phyloP scores from a whole-genome alignment of 2,329 filamentous ascomycete species.

The Colletotrichum sp. region DNA sequence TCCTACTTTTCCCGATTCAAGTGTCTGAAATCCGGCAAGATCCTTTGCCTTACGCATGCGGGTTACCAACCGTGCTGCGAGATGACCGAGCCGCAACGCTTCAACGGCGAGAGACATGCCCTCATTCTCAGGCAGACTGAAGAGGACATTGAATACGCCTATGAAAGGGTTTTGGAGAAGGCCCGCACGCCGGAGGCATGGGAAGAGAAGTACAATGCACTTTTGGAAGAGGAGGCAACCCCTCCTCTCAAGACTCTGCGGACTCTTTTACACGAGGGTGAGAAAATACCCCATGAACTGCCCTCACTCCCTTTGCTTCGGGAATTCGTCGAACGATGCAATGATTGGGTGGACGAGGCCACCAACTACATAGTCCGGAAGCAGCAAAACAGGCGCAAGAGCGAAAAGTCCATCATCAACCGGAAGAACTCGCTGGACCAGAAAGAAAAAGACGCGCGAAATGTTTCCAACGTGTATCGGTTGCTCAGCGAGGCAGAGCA shows the following conservation, averaged over 20 bases:
- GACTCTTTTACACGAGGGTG: conserved; percentile 86
- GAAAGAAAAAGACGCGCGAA: conserved; percentile 88
- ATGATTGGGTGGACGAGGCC: conserved; percentile 97
- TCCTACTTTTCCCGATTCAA: conserved; percentile 90
- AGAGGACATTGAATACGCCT: conserved; percentile 68
- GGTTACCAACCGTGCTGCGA: conserved; percentile 84
- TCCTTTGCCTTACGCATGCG: conserved; percentile 83
- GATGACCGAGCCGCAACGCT: conserved; percentile 68
- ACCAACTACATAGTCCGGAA: conserved; percentile 96
- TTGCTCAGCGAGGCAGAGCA: conserved; percentile 84
- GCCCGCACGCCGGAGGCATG: conserved; percentile 85
- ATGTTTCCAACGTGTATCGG: conserved; percentile 85
- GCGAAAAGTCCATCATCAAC: conserved; percentile 83
- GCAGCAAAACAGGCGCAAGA: conserved; percentile 96
- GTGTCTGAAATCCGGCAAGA: conserved; percentile 81
- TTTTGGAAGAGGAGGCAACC: conserved; percentile 82
- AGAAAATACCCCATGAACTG: conserved; percentile 92
- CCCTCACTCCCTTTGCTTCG: conserved; percentile 81
- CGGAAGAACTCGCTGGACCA: conserved; percentile 65
- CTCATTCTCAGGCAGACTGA: conserved; percentile 80
- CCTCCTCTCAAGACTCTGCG: conserved; percentile 88
- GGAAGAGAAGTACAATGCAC: conserved; percentile 87
- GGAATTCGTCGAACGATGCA: conserved; percentile 93
- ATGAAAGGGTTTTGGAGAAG: conserved; percentile 84
- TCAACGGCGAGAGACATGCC: conserved; percentile 71